Percentiles rank a stretch among this genome's conserved stretches.
phyloP scores from a whole-genome alignment of 2,329 filamentous ascomycete genomes.

The Lecanicillium sp. region DNA sequence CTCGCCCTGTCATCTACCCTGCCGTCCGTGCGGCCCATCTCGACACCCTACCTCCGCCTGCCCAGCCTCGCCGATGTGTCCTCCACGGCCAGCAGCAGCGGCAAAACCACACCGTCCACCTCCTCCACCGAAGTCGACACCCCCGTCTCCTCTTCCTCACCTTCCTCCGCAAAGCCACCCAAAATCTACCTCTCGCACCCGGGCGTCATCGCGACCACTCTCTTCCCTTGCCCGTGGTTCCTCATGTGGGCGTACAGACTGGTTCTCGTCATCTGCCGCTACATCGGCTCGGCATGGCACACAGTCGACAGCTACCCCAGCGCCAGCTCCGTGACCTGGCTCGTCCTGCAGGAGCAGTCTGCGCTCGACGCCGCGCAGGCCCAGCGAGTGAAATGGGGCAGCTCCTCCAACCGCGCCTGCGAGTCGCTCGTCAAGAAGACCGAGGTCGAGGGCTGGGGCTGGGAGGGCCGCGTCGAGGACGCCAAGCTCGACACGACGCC shows the following conservation, averaged over 20 bases:
- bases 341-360: constrained; percentile 61
- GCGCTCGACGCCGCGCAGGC: constrained; percentile 49
- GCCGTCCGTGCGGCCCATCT: constrained; percentile 51
- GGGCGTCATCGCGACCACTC: constrained; percentile 74
- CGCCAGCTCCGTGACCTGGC: constrained; percentile 69
- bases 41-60: constrained; percentile 46
- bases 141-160: too few relatives aligned
- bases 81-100: constrained; percentile 3
- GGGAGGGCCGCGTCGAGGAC: constrained; percentile 49
- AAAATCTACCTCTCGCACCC: constrained; percentile 77
- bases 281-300: constrained; percentile 86
- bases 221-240: constrained; percentile 66
- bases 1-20: constrained; percentile 67
- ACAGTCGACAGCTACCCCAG: constrained; percentile 67
- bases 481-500: constrained; percentile 35
- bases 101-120: constrained; percentile 10
- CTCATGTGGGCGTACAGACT: constrained; percentile 62
- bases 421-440: constrained; percentile 61
- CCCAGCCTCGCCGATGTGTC: constrained; percentile 14
- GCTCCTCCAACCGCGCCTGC: constrained; percentile 53
- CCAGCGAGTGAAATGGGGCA: constrained; percentile 74
- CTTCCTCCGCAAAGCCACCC: constrained; percentile 30
- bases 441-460: constrained; percentile 83
- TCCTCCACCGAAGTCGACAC: constrained; percentile 1
- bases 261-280: constrained; percentile 64